Conservation (phyloP, 441 rosid species). For the Cnidoscolus chayamansa region DNA sequence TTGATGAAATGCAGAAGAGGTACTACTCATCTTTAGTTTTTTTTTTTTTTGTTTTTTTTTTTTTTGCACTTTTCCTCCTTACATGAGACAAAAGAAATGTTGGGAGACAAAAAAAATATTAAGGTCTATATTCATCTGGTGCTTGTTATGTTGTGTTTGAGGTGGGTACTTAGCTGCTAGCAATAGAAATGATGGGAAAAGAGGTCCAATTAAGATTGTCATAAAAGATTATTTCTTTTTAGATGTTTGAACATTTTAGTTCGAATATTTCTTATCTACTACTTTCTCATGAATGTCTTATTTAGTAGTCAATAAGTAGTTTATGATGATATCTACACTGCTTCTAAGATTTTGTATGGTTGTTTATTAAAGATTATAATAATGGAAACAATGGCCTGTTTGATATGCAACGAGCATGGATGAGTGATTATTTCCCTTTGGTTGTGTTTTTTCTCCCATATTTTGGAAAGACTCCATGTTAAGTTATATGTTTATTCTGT, state of each 20-base stretch:
- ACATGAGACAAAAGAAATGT: too few relatives aligned
- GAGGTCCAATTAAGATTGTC: not conserved
- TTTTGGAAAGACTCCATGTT: not conserved
- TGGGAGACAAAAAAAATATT: not conserved
- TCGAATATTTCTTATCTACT: not conserved
- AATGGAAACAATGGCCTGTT: not conserved
- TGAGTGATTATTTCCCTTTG: not conserved
- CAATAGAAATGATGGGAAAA: not conserved
- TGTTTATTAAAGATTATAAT: not conserved
- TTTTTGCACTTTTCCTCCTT: too few relatives aligned
- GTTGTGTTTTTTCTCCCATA: not conserved
- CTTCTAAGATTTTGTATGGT: not conserved
- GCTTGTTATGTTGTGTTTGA: not conserved
- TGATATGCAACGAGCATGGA: not conserved
- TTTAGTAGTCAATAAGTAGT: not conserved
- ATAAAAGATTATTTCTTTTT: not conserved
- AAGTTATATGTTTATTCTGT: not conserved
- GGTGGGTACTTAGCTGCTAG: not conserved
- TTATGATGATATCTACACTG: not conserved
- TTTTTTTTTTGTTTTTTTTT: constrained; percentile 2
- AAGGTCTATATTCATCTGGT: not conserved
- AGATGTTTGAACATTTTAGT: not conserved
- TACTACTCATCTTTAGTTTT: constrained; percentile 25
- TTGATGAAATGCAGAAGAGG: constrained; percentile 59
- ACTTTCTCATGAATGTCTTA: not conserved